Evolutionary conservation across 1,284 basidiomycete genomes (phyloP).

Genomic region (Cryptococcus sp.): DNA sequence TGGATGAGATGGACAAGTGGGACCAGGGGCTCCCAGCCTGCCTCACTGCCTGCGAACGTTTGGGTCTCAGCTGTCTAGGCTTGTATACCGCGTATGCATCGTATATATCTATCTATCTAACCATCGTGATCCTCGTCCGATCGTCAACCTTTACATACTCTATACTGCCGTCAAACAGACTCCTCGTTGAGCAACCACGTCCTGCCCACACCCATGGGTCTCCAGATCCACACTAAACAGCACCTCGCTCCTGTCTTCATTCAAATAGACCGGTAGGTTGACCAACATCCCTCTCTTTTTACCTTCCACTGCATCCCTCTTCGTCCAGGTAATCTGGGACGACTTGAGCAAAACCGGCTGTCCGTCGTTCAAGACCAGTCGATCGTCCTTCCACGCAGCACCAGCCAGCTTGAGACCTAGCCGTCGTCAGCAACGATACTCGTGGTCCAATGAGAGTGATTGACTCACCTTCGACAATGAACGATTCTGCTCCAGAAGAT

Average conservation of each 20-base stretch:
- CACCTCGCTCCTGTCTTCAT: slow-evolving; percentile 80
- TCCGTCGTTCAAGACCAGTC: slow-evolving; percentile 72
- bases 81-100: too few relatives aligned
- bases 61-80: too few relatives aligned
- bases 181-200: slow-evolving; percentile 34
- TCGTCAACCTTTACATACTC: background rate
- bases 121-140: too few relatives aligned
- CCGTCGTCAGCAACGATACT: slow-evolving; percentile 1
- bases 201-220: slow-evolving; percentile 16
- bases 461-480: slow-evolving; percentile 73
- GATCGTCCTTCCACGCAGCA: slow-evolving; percentile 64
- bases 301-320: slow-evolving; percentile 50
- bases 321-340: slow-evolving; percentile 79
- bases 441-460: background rate
- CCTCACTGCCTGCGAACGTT: too few relatives aligned
- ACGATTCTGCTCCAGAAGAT: slow-evolving; percentile 65
- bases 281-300: too few relatives aligned
- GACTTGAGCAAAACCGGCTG: slow-evolving; percentile 66
- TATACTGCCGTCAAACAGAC: slow-evolving; percentile 33
- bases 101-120: too few relatives aligned
- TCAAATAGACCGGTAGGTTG: slow-evolving; percentile 85
- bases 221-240: slow-evolving; percentile 60
- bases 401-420: slow-evolving; percentile 80
- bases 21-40: too few relatives aligned
- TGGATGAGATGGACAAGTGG: too few relatives aligned